These are phyloP conservation scores for Neofusicoccum umdonicola DNA, from an alignment of 2,329 filamentous ascomycete genomes.

Conservation along the genomic window DNA sequence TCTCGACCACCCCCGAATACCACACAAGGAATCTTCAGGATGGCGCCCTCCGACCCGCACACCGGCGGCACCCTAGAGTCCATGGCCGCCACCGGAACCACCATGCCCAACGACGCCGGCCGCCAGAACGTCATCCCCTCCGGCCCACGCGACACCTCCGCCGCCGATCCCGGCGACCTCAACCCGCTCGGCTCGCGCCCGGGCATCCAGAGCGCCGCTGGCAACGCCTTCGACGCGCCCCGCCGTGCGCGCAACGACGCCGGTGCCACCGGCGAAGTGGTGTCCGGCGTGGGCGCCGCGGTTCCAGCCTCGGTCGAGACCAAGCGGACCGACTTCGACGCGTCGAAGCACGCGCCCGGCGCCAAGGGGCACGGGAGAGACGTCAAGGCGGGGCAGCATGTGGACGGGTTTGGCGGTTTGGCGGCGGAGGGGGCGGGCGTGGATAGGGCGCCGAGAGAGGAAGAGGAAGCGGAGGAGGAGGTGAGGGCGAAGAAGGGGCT, in stretches of 20 bases:
- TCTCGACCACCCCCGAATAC: neutral
- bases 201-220: conserved; percentile 39
- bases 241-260: conserved; percentile 28
- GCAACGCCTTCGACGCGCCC: conserved; percentile 49
- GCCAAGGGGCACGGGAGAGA: conserved; percentile 27
- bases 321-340: conserved; percentile 23
- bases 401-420: conserved; percentile 22
- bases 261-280: conserved; percentile 34
- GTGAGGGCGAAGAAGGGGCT: conserved; percentile 20
- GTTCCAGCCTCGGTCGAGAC: conserved; percentile 30
- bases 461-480: conserved; percentile 17
- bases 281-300: conserved; percentile 35
- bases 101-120: conserved; percentile 48
- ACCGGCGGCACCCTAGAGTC: conserved; percentile 35
- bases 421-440: conserved; percentile 24
- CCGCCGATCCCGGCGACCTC: conserved; percentile 28
- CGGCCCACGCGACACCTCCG: conserved; percentile 48
- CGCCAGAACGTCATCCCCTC: conserved; percentile 48
- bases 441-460: conserved; percentile 26
- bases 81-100: conserved; percentile 36
- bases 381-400: conserved; percentile 25
- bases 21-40: conserved; percentile 13
- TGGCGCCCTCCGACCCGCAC: conserved; percentile 27
- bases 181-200: conserved; percentile 36
- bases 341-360: neutral